Evolutionary conservation across 345 rosid genomes (phyloP), one percentile per base, ranked within the genome.

Genomic region (Geranium rotundifolium): DNA sequence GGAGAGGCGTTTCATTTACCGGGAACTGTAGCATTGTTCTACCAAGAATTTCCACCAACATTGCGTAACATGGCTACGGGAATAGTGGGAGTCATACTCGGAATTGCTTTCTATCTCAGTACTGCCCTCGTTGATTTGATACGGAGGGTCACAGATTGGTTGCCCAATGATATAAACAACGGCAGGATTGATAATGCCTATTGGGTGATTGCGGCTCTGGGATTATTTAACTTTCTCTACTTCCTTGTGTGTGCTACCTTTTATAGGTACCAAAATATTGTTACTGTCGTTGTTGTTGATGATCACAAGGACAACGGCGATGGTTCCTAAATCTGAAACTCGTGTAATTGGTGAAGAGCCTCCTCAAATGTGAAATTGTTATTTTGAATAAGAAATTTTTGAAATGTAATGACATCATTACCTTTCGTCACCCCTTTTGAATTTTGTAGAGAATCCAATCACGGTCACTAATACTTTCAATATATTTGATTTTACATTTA

Each of bases 131-230:
- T 64, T 41, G 54, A 50, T 27, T 54, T 66, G 41, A 12, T 69
- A 2, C 68, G 63, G 59, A 14, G 60, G 39, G 54, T 64, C 1
- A 79, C 90, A 4, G 14, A 10, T 1, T 82, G 90, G 88, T 61
- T 78, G 56, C 88, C 80, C 0, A 65, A 79, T 19, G 63, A 82
- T 17, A 75, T 84, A 9, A 76, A 87, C 65, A 58, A 73, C 0
- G 91, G 86, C 49, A 72, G 85, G 69, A 61, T 86, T 18, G 81
- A 80, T 23, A 59, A 71, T 58, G 75, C 79, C 5, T 84, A 76
- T 19, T 79, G 82, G 84, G 57, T 77, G 67, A 67, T 84, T 60
- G 70, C 57, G n/a, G 73, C 59, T 6, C 56, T 67, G 57, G 82
- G 75, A 7, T 46, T 63, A 30, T 17, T 73, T 17, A 84, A 86